Conservation (phyloP, 306 rosid genomes). For the Cicer pinnatifidum region DNA sequence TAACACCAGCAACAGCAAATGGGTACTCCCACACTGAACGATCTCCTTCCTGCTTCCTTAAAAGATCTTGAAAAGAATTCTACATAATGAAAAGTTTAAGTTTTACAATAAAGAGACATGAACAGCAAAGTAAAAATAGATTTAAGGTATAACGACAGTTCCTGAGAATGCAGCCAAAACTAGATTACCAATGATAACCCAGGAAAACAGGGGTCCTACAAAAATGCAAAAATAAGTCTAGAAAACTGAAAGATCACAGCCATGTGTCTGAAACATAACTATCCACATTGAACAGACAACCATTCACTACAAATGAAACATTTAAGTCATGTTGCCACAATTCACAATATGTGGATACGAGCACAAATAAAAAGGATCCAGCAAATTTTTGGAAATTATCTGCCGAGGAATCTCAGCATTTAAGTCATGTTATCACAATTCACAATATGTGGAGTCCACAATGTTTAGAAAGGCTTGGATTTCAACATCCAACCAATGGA, state of each 20-base stretch:
- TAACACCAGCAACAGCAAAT: constrained; percentile 99
- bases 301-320: constrained; percentile 26
- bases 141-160: not conserved
- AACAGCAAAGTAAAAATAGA: constrained; percentile 29
- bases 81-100: constrained; percentile 53
- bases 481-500: constrained; percentile 19
- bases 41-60: constrained; percentile 96
- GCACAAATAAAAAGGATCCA: constrained; percentile 25
- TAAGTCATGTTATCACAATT: constrained; percentile 19
- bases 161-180: constrained; percentile 5
- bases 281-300: constrained; percentile 23
- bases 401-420: not conserved
- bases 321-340: constrained; percentile 1
- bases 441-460: not conserved
- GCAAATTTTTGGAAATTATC: not conserved
- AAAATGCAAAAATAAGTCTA: constrained; percentile 21
- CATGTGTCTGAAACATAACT: not conserved
- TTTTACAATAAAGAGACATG: constrained; percentile 24
- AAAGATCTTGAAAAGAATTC: constrained; percentile 96
- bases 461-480: constrained; percentile 20
- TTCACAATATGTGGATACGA: constrained; percentile 30
- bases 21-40: constrained; percentile 99
- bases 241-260: constrained; percentile 17
- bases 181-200: constrained; percentile 23
- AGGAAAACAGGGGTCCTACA: not conserved